Conservation (phyloP, 345 rosid species). For the Erodium maritimum region DNA sequence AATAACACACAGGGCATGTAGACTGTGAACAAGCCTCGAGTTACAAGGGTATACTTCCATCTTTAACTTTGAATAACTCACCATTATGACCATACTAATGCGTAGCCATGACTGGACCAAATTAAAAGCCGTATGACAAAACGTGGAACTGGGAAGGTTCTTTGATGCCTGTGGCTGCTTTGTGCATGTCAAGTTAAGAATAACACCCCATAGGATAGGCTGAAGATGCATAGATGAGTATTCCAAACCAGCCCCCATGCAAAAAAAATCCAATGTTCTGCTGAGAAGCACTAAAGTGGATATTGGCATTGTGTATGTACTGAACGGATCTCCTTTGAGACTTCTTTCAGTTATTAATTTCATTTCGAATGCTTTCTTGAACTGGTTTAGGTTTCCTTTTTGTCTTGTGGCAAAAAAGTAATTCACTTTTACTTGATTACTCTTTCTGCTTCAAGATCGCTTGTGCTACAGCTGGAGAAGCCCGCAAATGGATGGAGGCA, state of each 20-base stretch:
- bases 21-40: background rate
- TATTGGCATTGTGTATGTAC: background rate
- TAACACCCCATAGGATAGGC: background rate
- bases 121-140: background rate
- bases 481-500: constrained; percentile 83
- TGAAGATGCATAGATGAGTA: background rate
- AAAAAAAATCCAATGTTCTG: too few species aligned
- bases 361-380: background rate
- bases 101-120: background rate
- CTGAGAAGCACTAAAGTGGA: background rate
- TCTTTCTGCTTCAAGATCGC: constrained; percentile 57
- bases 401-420: background rate
- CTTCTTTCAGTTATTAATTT: background rate
- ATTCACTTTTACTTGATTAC: constrained; percentile 4
- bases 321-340: background rate
- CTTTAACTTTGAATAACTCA: background rate
- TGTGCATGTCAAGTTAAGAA: background rate
- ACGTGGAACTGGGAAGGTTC: background rate
- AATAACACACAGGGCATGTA: background rate
- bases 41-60: too few species aligned
- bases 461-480: constrained; percentile 85
- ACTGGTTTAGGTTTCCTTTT: background rate
- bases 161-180: background rate
- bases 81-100: background rate
- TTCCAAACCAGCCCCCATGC: background rate